Conservation (phyloP, 2,329 filamentous ascomycete genomes). For the Apiospora saccharicola region DNA sequence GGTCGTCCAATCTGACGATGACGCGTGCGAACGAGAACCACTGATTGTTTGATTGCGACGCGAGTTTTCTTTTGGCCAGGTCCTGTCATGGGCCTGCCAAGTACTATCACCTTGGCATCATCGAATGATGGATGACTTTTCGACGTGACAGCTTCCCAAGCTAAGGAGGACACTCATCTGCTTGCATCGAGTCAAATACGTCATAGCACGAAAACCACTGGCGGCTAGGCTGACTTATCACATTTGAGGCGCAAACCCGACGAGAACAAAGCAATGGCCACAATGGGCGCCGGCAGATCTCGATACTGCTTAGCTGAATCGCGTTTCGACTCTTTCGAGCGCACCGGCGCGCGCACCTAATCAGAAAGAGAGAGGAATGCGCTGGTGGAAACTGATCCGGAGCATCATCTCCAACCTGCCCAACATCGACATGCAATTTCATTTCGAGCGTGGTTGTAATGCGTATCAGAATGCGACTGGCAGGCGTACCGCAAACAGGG, state of each 20-base stretch:
- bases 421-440: not conserved
- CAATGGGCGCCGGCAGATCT: not conserved
- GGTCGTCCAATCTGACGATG: not conserved
- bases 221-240: not conserved
- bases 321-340: not conserved
- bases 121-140: constrained; percentile 4
- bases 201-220: constrained; percentile 1
- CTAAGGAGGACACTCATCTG: not conserved
- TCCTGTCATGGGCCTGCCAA: not conserved
- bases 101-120: constrained; percentile 9
- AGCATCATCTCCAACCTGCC: not conserved
- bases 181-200: constrained; percentile 14
- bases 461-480: constrained; percentile 3
- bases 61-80: not conserved
- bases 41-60: not conserved
- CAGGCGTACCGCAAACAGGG: not conserved
- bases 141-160: not conserved
- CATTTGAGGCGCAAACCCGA: not conserved
- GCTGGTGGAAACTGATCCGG: not conserved
- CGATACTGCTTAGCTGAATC: not conserved
- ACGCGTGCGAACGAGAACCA: not conserved
- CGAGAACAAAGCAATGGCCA: not conserved
- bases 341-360: not conserved
- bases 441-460: constrained; percentile 1
- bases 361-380: not conserved